Conservation (phyloP, 2,329 filamentous ascomycete genomes). For the Alternaria ethzedia region DNA sequence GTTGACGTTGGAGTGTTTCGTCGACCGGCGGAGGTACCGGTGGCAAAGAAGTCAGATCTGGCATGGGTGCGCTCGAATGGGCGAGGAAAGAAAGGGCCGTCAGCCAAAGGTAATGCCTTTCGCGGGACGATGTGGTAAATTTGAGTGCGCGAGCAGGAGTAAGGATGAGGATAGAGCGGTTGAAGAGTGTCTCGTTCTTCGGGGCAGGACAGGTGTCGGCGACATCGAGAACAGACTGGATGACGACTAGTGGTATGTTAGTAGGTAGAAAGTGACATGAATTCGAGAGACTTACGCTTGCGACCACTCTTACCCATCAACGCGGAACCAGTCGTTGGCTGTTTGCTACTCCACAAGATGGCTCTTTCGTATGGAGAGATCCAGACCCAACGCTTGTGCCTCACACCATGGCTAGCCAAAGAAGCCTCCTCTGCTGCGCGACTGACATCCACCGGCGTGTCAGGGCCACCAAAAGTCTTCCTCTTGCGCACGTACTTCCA, state of each 20-base stretch:
- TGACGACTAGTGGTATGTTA: constrained; percentile 68
- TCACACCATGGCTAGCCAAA: constrained; percentile 72
- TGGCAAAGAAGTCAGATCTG: constrained; percentile 65
- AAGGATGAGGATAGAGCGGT: constrained; percentile 91
- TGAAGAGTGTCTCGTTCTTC: constrained; percentile 75
- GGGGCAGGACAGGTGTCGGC: constrained; percentile 90
- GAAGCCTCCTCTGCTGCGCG: constrained; percentile 61
- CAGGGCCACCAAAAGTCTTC: constrained; percentile 85
- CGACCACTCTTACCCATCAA: constrained; percentile 92
- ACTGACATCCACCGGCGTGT: constrained; percentile 58
- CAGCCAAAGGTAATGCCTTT: constrained; percentile 93
- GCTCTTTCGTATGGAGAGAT: constrained; percentile 94
- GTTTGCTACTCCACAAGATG: constrained; percentile 98
- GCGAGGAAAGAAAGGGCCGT: constrained; percentile 94
- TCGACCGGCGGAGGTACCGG: constrained; percentile 51
- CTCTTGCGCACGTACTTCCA: constrained; percentile 87
- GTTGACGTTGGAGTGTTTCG: constrained; percentile 43
- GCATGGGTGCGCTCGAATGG: constrained; percentile 81
- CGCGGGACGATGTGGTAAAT: constrained; percentile 82
- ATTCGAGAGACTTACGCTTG: constrained; percentile 72
- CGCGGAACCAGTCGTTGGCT: constrained; percentile 85
- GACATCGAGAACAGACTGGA: constrained; percentile 96
- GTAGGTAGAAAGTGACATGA: background rate
- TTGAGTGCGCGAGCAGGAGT: constrained; percentile 94
- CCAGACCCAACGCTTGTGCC: constrained; percentile 99